Evolutionary conservation across 2,329 filamentous ascomycete species (phyloP).

Genomic region (Sporothrix phasma): DNA sequence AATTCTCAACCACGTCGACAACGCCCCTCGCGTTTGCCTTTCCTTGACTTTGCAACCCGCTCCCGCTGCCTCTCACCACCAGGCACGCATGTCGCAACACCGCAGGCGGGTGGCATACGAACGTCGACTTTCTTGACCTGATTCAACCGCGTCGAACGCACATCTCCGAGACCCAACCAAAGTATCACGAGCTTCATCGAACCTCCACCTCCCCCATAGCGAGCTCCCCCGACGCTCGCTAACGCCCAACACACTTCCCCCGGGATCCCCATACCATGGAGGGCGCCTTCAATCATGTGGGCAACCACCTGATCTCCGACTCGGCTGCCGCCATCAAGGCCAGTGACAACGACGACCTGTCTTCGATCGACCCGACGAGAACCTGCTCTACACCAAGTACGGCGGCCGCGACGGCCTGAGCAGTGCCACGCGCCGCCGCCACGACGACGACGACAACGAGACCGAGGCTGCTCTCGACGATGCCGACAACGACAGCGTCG

Average conservation of each 20-base stretch:
- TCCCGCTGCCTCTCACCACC: background rate
- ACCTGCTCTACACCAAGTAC: conserved; percentile 63
- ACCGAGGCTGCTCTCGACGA: conserved; percentile 67
- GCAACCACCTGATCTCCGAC: conserved; percentile 77
- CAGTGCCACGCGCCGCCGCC: conserved; percentile 45
- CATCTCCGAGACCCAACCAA: background rate
- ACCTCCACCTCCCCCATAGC: background rate
- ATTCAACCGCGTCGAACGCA: background rate
- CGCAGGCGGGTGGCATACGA: conserved; percentile 6
- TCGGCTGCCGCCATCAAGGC: conserved; percentile 82
- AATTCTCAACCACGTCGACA: background rate
- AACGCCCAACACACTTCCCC: background rate
- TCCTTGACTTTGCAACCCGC: background rate
- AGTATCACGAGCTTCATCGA: background rate
- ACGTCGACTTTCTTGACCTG: background rate
- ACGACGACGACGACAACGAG: conserved; percentile 83
- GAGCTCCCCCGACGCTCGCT: background rate
- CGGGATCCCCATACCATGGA: conserved; percentile 50
- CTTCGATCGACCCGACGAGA: conserved; percentile 67
- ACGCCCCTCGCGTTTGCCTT: background rate
- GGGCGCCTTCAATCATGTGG: conserved; percentile 78
- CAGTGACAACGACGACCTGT: conserved; percentile 64
- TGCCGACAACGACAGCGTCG: conserved; percentile 66
- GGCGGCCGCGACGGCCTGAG: conserved; percentile 44
- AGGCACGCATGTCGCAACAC: conserved; percentile 8